Evolutionary conservation across 768 basidiomycete species (phyloP), one percentile per base, ranked within the genome.

Genomic region (Boletus patriciae): DNA sequence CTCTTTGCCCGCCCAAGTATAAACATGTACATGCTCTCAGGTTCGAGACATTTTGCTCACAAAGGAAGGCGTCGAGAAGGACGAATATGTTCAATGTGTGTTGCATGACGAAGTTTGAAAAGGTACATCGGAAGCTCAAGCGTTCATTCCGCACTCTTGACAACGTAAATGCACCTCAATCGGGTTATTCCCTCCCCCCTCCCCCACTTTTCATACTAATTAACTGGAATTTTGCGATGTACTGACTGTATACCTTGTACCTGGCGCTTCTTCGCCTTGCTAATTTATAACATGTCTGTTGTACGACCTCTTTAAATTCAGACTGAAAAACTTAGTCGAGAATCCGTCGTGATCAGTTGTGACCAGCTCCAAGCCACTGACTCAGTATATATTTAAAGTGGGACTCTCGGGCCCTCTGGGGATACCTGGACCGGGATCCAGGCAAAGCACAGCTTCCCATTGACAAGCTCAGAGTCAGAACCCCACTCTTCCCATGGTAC

Each of bases 21-120:
- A 27, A 52, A 45, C 31, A 44, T 41, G 29, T 46, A 57, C 31
- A 44, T 41, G 29, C 46, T 58, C 37, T 29, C 46, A 96, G 93
- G 83, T 94, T 55, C 82, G 80, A 56, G 85, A 90, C 5, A 94
- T 96, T 54, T 77, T 97, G 5, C 76, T 78, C 19, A 90, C 18
- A 46, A 76, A 80, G 27, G 80, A 94, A 68, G 91, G 86, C 6
- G 67, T 72, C 6, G 78, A 83, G 9, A 73, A 82, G 21, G 60
- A 62, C 1, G 76, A 79, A 18, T 89, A 86, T 60, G 71, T 78
- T 3, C 79, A 90, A 59, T 81, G 78, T 56, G 86, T 92, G 3
- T 83, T 94, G 52, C 69, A 83, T 54, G 80, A 46, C 25, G 69
- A 73, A 46, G 76, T 77, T 56, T 70, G 55, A 70, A 27, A 16